Percentiles rank a stretch among this genome's conserved stretches.
These are phyloP conservation scores for Dactylellina haptotyla DNA, from an alignment of 2,329 filamentous ascomycete genomes.

Conservation along the genomic window DNA sequence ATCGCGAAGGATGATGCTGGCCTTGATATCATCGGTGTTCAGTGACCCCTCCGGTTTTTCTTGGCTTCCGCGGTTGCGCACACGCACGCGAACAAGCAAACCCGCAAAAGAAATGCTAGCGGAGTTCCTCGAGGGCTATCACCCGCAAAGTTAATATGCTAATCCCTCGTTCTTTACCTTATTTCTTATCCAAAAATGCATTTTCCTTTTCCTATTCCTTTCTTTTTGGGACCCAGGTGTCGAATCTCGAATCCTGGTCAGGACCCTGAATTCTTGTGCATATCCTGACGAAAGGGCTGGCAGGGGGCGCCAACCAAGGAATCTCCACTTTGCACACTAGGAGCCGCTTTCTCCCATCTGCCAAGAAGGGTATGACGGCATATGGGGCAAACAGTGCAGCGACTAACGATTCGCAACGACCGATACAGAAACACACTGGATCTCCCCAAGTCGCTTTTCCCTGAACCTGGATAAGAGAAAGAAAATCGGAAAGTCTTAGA, in stretches of 20 bases:
- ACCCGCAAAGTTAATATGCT: no score
- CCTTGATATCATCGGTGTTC: slow-evolving; percentile 26
- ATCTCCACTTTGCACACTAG: slow-evolving; percentile 15
- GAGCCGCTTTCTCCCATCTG: slow-evolving; percentile 25
- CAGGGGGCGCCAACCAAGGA: slow-evolving; percentile 52
- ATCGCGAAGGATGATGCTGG: not conserved
- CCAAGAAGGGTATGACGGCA: slow-evolving; percentile 50
- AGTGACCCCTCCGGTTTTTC: not conserved
- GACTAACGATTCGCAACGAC: slow-evolving; percentile 16
- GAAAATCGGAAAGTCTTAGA: slow-evolving; percentile 29
- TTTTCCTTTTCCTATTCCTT: no score
- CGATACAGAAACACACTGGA: slow-evolving; percentile 11
- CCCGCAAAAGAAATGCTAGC: not conserved
- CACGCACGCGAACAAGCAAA: not conserved
- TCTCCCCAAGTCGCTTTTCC: slow-evolving; percentile 13
- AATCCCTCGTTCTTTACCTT: no score
- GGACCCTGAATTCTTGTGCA: slow-evolving; percentile 53
- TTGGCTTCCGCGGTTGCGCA: not conserved
- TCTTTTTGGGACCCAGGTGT: not conserved
- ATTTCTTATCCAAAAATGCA: not conserved
- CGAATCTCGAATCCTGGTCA: slow-evolving; percentile 45
- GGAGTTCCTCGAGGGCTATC: slow-evolving; percentile 10
- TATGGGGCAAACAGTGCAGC: slow-evolving; percentile 51
- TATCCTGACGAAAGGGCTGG: slow-evolving; percentile 54
- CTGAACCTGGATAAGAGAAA: slow-evolving; percentile 22